A percentile compares a stretch with the other conserved stretches of the same genome.
Conservation (phyloP, 2,329 filamentous ascomycete genomes). For the Ophiosphaerella narmari region DNA sequence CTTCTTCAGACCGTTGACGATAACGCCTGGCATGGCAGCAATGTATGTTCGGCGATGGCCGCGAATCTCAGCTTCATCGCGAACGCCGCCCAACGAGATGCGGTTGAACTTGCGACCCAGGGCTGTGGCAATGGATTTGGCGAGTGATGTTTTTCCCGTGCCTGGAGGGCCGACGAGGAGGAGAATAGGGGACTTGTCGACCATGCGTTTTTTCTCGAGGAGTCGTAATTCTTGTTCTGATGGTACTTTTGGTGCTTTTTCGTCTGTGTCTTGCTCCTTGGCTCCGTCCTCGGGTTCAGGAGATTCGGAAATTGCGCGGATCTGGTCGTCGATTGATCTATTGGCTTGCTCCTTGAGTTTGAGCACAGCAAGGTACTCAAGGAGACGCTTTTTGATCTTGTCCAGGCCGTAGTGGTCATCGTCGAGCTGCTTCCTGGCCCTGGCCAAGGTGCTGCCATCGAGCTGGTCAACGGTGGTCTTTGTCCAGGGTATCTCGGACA, state of each 20-base stretch:
- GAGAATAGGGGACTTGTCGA: conserved; percentile 94
- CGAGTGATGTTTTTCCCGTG: conserved; percentile 93
- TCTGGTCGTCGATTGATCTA: conserved; percentile 77
- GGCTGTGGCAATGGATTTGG: conserved; percentile 88
- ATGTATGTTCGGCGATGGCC: conserved; percentile 96
- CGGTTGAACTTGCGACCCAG: conserved; percentile 95
- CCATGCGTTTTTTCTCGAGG: conserved; percentile 79
- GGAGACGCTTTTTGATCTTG: conserved; percentile 92
- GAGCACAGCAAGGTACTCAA: conserved; percentile 96
- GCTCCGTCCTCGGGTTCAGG: conserved; percentile 41
- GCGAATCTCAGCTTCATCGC: conserved; percentile 95
- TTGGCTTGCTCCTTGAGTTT: conserved; percentile 93
- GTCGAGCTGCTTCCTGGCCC: conserved; percentile 86
- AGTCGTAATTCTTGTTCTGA: conserved; percentile 68
- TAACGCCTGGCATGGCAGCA: conserved; percentile 95
- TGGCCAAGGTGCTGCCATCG: conserved; percentile 75
- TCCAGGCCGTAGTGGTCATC: conserved; percentile 96
- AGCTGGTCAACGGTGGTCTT: conserved; percentile 83
- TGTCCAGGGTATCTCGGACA: conserved; percentile 93
- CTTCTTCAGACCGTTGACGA: conserved; percentile 93
- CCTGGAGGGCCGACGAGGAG: conserved; percentile 92
- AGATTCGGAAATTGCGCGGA: conserved; percentile 60
- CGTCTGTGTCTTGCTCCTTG: conserved; percentile 45
- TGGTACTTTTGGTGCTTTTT: conserved; percentile 45
- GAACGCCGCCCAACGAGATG: conserved; percentile 92